Conservation (phyloP, 2,329 filamentous ascomycete species). For the Neonectria neomacrospora region DNA sequence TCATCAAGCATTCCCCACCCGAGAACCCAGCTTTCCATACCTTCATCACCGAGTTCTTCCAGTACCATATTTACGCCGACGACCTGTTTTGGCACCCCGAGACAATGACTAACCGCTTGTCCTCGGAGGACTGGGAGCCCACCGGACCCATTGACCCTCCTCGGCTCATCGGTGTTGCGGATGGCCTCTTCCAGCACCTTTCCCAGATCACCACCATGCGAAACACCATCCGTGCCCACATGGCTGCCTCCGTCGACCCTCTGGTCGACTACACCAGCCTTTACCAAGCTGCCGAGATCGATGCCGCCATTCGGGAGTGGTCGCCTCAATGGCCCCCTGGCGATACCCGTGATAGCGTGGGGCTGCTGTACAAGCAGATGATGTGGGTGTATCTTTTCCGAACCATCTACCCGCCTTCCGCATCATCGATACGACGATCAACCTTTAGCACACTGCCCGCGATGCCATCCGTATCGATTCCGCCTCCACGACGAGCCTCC, state of each 20-base stretch:
- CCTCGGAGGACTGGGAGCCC: constrained; percentile 58
- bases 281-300: constrained; percentile 79
- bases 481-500: constrained; percentile 48
- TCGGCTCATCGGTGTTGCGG: constrained; percentile 81
- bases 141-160: constrained; percentile 57
- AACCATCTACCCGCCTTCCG: constrained; percentile 67
- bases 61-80: constrained; percentile 80
- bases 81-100: constrained; percentile 66
- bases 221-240: constrained; percentile 76
- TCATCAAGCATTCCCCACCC: constrained; percentile 72
- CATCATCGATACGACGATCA: constrained; percentile 45
- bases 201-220: constrained; percentile 82
- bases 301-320: constrained; percentile 80
- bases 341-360: constrained; percentile 67
- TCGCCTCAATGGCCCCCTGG: constrained; percentile 69
- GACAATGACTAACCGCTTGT: constrained; percentile 50
- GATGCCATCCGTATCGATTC: constrained; percentile 30
- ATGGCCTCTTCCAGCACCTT: constrained; percentile 83
- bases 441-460: constrained; percentile 46
- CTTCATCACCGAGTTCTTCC: constrained; percentile 81
- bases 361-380: constrained; percentile 72
- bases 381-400: constrained; percentile 73
- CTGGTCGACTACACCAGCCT: constrained; percentile 78
- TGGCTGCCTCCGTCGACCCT: constrained; percentile 70
- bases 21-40: constrained; percentile 72